These are phyloP conservation scores for Cryptococcus hybrid DNA, from an alignment of 1,284 basidiomycete genomes.

Conservation along the genomic window DNA sequence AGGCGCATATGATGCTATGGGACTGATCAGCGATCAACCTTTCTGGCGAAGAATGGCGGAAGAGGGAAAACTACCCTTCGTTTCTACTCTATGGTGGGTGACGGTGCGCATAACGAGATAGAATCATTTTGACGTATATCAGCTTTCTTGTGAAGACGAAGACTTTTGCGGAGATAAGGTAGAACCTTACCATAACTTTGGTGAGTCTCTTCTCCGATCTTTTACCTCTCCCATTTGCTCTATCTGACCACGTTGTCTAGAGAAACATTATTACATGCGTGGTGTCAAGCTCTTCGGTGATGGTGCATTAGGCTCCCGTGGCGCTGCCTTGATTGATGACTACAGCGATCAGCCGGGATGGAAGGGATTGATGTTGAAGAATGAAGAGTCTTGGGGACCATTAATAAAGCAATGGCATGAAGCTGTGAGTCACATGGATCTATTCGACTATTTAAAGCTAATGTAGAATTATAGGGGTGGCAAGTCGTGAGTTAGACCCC, in stretches of 20 bases:
- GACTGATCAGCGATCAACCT: constrained; percentile 57
- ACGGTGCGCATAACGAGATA: neutral
- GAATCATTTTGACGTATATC: neutral
- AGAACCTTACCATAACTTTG: constrained; percentile 56
- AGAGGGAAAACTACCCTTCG: constrained; percentile 57
- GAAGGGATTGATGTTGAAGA: constrained; percentile 65
- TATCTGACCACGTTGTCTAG: constrained; percentile 36
- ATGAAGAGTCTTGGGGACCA: constrained; percentile 57
- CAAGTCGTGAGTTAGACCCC: constrained; percentile 45
- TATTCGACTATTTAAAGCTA: neutral
- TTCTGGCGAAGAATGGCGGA: constrained; percentile 69
- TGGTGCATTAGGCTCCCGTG: constrained; percentile 88
- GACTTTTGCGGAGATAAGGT: constrained; percentile 66
- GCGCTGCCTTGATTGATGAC: constrained; percentile 80
- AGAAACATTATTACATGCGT: constrained; percentile 63
- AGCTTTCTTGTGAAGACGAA: constrained; percentile 52
- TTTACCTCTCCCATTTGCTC: neutral
- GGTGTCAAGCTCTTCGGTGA: constrained; percentile 75
- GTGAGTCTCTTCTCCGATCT: constrained; percentile 1
- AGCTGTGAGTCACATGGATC: constrained; percentile 56
- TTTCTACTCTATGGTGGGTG: constrained; percentile 71
- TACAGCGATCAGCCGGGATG: constrained; percentile 75
- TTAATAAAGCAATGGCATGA: constrained; percentile 65
- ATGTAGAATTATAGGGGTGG: constrained; percentile 40
- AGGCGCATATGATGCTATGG: constrained; percentile 53